phyloP scores from a whole-genome alignment of 2,329 filamentous ascomycete genomes.

The Aspergillus hiratsukae region DNA sequence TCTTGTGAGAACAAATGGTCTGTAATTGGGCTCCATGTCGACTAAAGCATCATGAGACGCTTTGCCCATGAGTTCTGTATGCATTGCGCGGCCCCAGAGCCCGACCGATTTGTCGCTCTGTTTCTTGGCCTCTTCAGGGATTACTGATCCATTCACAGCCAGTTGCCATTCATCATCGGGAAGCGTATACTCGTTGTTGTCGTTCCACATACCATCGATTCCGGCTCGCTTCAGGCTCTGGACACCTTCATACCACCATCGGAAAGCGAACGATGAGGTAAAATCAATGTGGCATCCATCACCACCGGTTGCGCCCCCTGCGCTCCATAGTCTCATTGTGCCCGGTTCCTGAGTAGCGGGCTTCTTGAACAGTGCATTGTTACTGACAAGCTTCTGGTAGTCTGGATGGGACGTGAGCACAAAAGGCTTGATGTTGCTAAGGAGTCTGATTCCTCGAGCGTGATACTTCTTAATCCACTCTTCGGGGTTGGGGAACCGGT shows the following conservation, averaged over 20 bases:
- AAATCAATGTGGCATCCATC: constrained; percentile 71
- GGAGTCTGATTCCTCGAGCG: constrained; percentile 59
- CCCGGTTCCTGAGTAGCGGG: constrained; percentile 50
- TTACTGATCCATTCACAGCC: constrained; percentile 47
- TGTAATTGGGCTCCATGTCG: constrained; percentile 53
- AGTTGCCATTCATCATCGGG: constrained; percentile 63
- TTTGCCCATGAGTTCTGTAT: constrained; percentile 68
- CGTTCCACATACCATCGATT: constrained; percentile 73
- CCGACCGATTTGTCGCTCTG: constrained; percentile 52
- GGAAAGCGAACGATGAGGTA: constrained; percentile 60
- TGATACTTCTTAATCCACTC: constrained; percentile 61
- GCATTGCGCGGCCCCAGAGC: constrained; percentile 64
- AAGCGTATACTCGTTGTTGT: constrained; percentile 72
- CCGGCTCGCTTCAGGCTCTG: constrained; percentile 58
- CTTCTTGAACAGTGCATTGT: constrained; percentile 62
- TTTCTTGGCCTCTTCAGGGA: constrained; percentile 34
- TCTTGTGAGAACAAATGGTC: constrained; percentile 66
- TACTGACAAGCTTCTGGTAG: constrained; percentile 57
- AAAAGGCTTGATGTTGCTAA: constrained; percentile 72
- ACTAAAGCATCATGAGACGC: constrained; percentile 64
- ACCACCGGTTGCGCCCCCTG: constrained; percentile 65
- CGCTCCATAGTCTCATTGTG: constrained; percentile 65
- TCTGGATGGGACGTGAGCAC: constrained; percentile 63
- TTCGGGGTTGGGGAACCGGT: constrained; percentile 65
- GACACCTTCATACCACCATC: constrained; percentile 69